Base-by-base conservation (phyloP, 768 basidiomycete genomes). In the Amylocystis lapponica region DNA sequence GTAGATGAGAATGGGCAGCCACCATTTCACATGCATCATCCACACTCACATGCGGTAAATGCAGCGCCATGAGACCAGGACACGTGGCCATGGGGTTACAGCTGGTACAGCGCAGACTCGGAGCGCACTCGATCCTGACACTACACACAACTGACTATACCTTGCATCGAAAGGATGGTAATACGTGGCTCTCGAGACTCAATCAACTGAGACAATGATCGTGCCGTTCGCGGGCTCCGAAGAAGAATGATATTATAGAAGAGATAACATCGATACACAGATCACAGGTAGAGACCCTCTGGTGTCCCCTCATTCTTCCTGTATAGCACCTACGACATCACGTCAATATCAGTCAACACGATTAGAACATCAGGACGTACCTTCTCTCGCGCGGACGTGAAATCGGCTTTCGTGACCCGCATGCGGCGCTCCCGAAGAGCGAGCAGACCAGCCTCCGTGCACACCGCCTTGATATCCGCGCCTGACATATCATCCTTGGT, bases 391-490 rank as follows among this genome's bases (percentile, higher is more conserved):
- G 95, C 95, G 11, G 83, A 61, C 3, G 88, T 83, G 55, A 98
- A 90, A 64, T 98, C 95, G 6, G 73, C 76, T 67, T 96, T 93
- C 26, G 79, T 88, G 12, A 97, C 95, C 59, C 87, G 74, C 92
- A 94, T 98, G 48, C 96, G 75, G 42, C 96, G 75, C 63, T 99
- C 96, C 51, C 96, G 77, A 47, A 99, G 70, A 4, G 96, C 96
- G 26, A 98, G 72, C 39, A 99, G 65, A 52, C 96, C 96, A n/a
- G 96, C 95, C 61, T 99, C 96, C 5, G 96, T 98, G 62, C 94
- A 97, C 4, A 98, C 90, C 2, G 95, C 96, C 69, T 98, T 98
- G 74, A 99, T 98, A 58, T 99, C 96, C 2, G 96, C 96, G 35
- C 96, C 96, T 11, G 88, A 91, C 17, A 96, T 68, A 56, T 97